phyloP scores from a whole-genome alignment of 345 rosid species.

The Gossypium ekmanianum region DNA sequence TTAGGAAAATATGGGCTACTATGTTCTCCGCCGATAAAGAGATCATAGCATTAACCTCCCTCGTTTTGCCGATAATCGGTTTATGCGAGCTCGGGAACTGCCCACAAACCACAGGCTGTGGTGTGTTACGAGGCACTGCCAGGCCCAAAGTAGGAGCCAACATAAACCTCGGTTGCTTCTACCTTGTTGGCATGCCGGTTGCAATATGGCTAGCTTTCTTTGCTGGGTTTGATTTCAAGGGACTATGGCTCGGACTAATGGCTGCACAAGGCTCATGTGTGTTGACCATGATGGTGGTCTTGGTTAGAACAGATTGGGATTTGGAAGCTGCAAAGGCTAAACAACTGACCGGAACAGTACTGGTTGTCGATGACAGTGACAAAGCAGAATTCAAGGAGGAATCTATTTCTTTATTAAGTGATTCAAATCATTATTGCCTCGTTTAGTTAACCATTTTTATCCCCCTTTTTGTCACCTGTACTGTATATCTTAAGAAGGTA shows the following conservation, averaged over 20 bases:
- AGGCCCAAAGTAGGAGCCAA: slow-evolving; percentile 68
- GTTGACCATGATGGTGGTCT: slow-evolving; percentile 55
- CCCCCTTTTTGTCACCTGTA: not conserved
- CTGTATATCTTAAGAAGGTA: too few relatives aligned
- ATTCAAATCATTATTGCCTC: slow-evolving; percentile 17
- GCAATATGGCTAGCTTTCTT: slow-evolving; percentile 51
- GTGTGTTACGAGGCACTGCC: slow-evolving; percentile 72
- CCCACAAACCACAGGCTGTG: slow-evolving; percentile 78
- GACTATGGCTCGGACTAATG: slow-evolving; percentile 68
- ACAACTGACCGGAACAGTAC: slow-evolving; percentile 33
- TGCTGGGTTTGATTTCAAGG: slow-evolving; percentile 52
- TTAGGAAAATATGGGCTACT: slow-evolving; percentile 57
- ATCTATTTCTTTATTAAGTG: slow-evolving; percentile 21
- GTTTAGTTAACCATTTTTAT: slow-evolving; percentile 12
- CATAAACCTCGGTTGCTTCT: slow-evolving; percentile 65
- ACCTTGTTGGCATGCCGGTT: slow-evolving; percentile 62
- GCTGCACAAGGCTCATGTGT: slow-evolving; percentile 66
- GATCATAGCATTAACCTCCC: slow-evolving; percentile 47
- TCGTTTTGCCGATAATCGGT: slow-evolving; percentile 62
- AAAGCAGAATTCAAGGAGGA: slow-evolving; percentile 36
- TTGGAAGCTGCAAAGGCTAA: slow-evolving; percentile 47
- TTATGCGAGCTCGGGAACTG: slow-evolving; percentile 76
- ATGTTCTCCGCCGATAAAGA: slow-evolving; percentile 63
- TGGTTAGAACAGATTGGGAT: slow-evolving; percentile 59
- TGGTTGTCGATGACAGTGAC: slow-evolving; percentile 26